These are phyloP conservation scores for Wickerhamiella sorbophila DNA, from an alignment of 805 yeast genomes.

Conservation along the genomic window DNA sequence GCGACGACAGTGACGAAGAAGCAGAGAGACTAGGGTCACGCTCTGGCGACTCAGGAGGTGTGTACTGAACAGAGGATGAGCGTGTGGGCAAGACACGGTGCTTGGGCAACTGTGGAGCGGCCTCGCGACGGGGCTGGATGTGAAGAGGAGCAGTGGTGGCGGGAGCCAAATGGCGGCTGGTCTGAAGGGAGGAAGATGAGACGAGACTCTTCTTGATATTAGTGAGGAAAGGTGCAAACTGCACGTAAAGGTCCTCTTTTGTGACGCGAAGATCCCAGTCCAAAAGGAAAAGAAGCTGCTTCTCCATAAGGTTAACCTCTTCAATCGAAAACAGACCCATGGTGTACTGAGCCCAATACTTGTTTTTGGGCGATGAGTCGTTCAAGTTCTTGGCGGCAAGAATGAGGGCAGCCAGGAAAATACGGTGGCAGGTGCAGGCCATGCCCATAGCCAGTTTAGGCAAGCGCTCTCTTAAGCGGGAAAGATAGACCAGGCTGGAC, in stretches of 20 bases:
- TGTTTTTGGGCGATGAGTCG: constrained; percentile 89
- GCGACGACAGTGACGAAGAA: constrained; percentile 17
- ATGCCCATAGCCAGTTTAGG: constrained; percentile 87
- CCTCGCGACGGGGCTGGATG: not conserved
- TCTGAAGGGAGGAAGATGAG: not conserved
- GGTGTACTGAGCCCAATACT: constrained; percentile 91
- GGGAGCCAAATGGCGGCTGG: constrained; percentile 1
- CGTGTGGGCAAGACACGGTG: constrained; percentile 7
- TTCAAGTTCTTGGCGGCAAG: constrained; percentile 85
- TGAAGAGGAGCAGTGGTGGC: not conserved
- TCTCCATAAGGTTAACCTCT: constrained; percentile 84
- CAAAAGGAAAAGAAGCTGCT: constrained; percentile 67
- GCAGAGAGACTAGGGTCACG: constrained; percentile 15
- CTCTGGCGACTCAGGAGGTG: constrained; percentile 7
- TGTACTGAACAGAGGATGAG: constrained; percentile 7
- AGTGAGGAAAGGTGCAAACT: constrained; percentile 58
- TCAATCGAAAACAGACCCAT: constrained; percentile 61
- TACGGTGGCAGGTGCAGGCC: constrained; percentile 79
- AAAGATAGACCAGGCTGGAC: constrained; percentile 78
- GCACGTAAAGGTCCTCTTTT: constrained; percentile 52
- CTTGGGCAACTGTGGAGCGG: constrained; percentile 5
- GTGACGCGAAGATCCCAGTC: constrained; percentile 73
- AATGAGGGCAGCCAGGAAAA: constrained; percentile 77
- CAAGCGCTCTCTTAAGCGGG: constrained; percentile 57
- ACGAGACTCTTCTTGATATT: constrained; percentile 58